Conservation (phyloP, 352 stramenopile species). For the Blastocystis sp. region DNA sequence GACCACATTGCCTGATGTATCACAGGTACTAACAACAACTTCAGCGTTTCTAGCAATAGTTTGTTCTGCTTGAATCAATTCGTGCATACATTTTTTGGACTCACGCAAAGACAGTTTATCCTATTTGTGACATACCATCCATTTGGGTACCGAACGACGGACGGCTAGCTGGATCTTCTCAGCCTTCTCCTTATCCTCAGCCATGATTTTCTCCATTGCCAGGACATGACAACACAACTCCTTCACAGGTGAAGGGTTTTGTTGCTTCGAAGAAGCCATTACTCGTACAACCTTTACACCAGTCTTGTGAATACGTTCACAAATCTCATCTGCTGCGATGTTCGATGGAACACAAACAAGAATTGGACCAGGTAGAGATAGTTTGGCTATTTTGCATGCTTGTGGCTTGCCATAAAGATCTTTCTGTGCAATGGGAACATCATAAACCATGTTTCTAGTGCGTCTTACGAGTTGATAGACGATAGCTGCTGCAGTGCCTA, state of each 20-base stretch:
- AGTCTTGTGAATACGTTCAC: slow-evolving; percentile 92
- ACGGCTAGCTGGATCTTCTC: background rate
- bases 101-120: background rate
- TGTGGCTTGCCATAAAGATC: background rate
- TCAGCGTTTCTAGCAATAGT: slow-evolving; percentile 92
- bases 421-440: background rate
- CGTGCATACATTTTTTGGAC: no score
- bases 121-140: background rate
- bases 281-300: slow-evolving; percentile 93
- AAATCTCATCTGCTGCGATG: slow-evolving; percentile 95
- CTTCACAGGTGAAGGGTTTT: slow-evolving; percentile 82
- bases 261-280: slow-evolving; percentile 90
- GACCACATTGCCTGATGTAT: slow-evolving; percentile 87
- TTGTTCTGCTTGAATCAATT: slow-evolving; percentile 67
- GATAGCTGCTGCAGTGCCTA: slow-evolving; percentile 89
- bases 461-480: slow-evolving; percentile 98
- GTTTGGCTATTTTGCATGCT: background rate
- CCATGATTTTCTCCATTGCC: background rate
- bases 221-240: slow-evolving; percentile 75
- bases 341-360: slow-evolving; percentile 95
- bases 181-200: background rate
- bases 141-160: background rate
- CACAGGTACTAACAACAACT: slow-evolving; percentile 98
- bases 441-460: slow-evolving; percentile 67
- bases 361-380: slow-evolving; percentile 73